Evolutionary conservation across 176 grass and related monocot species (phyloP), one percentile per base, ranked within the genome.

Genomic region (Oryza nivara): DNA sequence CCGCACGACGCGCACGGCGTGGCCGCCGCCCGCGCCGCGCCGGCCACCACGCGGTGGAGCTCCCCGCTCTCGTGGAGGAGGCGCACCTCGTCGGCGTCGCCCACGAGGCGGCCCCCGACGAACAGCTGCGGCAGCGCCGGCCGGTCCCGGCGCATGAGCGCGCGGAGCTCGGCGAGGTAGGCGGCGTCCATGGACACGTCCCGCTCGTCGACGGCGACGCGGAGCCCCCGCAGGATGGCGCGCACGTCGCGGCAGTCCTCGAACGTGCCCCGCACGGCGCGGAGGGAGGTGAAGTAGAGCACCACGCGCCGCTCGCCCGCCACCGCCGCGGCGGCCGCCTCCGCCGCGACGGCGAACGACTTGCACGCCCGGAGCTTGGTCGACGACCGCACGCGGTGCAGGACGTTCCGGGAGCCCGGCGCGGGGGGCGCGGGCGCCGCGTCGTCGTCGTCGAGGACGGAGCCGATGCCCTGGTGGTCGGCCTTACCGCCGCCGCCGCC

Each of bases 261-360:
- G 86, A 87, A 94, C 68, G 95, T 97, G 47, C 67, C 6, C 41
- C 92, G 92, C 65, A 97, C 86, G 19, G 90, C 92, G 12, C 92
- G 88, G 72, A 97, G 87, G 67, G 95, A 92, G 78, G 95, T 97
- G 95, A 86, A 94, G 86, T 94, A 97, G 81, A 97, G 90, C 70
- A 97, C 92, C 19, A 97, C 76, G 52, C 89, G 86, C 43, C 88
- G 80, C 72, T 89, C 83, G 6, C 78, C 88, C 0, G 78, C 77
- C 11, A 82, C 88, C 32, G 88, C 19, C 32, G 77, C 65, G 2
- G 88, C 88, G 30, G 88, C 88, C 22, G 83, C 72, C 30, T 76
- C 88, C 54, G 68, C 80, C 4, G 68, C 78, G 1, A 52, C 88
- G 14, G 88, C 68, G 80, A 90, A 87, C 15, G 89, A 87, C 80